phyloP scores from a whole-genome alignment of 495 filamentous ascomycete genomes.

The Friedmanniomyces simplex region DNA sequence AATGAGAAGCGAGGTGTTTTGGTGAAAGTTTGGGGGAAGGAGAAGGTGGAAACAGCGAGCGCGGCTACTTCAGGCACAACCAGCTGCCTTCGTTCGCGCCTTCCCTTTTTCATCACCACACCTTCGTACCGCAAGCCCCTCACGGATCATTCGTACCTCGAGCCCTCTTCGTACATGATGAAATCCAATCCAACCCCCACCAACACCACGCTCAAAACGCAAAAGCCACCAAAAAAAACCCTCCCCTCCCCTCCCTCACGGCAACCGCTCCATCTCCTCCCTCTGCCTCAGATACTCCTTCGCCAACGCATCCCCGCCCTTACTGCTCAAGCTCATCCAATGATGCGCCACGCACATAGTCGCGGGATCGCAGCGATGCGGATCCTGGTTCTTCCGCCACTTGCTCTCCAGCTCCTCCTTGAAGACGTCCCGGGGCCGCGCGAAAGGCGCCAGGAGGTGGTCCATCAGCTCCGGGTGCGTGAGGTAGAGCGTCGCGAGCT shows the following conservation, averaged over 20 bases:
- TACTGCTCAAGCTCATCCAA: conserved; percentile 92
- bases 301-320: conserved; percentile 79
- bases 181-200: no score
- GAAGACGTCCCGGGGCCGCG: conserved; percentile 80
- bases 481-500: conserved; percentile 88
- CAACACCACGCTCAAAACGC: neutral
- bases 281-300: conserved; percentile 71
- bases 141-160: no score
- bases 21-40: no score
- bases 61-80: no score
- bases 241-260: conserved; percentile 17
- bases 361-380: conserved; percentile 65
- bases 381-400: conserved; percentile 40
- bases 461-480: conserved; percentile 84
- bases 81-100: no score
- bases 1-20: no score
- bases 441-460: conserved; percentile 72
- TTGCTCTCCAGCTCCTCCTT: conserved; percentile 77
- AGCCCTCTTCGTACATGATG: no score
- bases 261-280: conserved; percentile 46
- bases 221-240: neutral
- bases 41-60: no score
- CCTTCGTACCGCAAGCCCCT: no score
- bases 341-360: conserved; percentile 95
- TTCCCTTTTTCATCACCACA: no score